Evolutionary conservation across 345 rosid species (phyloP), one percentile per base, ranked within the genome.

Genomic region (Eucalyptus pumila): DNA sequence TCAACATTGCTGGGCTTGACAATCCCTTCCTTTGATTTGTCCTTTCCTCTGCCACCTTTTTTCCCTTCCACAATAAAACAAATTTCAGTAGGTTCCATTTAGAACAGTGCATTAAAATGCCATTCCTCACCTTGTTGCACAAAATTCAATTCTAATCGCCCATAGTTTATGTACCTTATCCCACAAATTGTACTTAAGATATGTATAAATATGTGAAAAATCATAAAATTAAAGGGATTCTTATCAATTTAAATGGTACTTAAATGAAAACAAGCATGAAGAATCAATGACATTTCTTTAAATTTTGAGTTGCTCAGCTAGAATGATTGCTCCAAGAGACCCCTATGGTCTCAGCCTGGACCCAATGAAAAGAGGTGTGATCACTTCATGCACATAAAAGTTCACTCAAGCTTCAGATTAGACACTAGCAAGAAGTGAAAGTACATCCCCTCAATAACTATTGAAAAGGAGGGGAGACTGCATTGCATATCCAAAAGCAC

Each of bases 31-130:
- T 92, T 92, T 87, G 90, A 92, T 90, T 93, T 95, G 87, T 90
- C 95, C 93, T 96, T 97, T 54, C 94, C 94, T 91, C 91, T 97
- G 48, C 91, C 93, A 45, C 86, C 93, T 60, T 87, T 95, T 92
- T 91, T 95, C 67, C 94, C 99, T 94, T 80, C 62, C 86, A 21
- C 89, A 80, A 76, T 72, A 76, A 26, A 76, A 76, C 16, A 76
- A 76, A 76, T 26, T 37, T 76, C 85, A 37, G 47, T 76, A 42
- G 16, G 27, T 76, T 76, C 27, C 83, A 76, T 19, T 72, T 37
- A 72, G 83, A 72, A 72, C 45, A 72, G 45, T 10, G 45, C 83
- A 37, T 76, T 76, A 76, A 19, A 76, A 37, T 72, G 27, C 14
- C 47, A 11, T 10, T 37, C 24, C 83, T 76, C 42, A 37, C 47